Evolutionary conservation across 805 yeast genomes (phyloP), one percentile per base, ranked within the genome.

Genomic region (Myxozyma mucilagina): DNA sequence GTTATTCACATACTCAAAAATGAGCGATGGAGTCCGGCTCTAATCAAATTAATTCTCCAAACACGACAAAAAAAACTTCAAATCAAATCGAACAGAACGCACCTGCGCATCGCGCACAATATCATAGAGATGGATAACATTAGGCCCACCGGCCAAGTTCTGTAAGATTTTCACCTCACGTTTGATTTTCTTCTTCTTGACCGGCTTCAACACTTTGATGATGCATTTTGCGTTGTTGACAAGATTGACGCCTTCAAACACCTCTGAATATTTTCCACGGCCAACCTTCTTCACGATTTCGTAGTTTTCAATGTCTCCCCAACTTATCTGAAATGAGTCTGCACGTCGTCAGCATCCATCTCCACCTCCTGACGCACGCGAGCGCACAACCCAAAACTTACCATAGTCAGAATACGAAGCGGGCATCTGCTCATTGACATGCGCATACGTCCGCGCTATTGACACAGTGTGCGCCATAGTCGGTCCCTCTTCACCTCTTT

Each of bases 261-360:
- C 97, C 74, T 92, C 97, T n/a, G 96, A 87, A 75, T 91, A 92
- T 77, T 90, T 92, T 31, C 97, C 97, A 59, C 97, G 82, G 13
- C 97, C 97, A 18, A 92, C 87, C 75, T 91, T 90, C 64, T 82
- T 80, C 56, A 88, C 82, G 63, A 92, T 87, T 73, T 92, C 97
- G 72, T 87, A 87, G 70, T 84, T 76, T 55, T 76, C 75, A 57
- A 81, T 81, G 6, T 78, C 71, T 1, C 88, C 86, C 89, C 89
- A 86, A 47, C 80, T 80, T 36, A 86, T 80, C 11, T 79, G 76
- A 39, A 81, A 77, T 64, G 85, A 85, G 67, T 89, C 71, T 68
- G 38, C 31, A 32, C 16, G 43, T 14, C 13, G 39, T 68, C 38
- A 52, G 49, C 20, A 32, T 24, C 16, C 13, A 8, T 35, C 34